Conservation (phyloP, 768 basidiomycete genomes). For the Pulveroboletus sp. region DNA sequence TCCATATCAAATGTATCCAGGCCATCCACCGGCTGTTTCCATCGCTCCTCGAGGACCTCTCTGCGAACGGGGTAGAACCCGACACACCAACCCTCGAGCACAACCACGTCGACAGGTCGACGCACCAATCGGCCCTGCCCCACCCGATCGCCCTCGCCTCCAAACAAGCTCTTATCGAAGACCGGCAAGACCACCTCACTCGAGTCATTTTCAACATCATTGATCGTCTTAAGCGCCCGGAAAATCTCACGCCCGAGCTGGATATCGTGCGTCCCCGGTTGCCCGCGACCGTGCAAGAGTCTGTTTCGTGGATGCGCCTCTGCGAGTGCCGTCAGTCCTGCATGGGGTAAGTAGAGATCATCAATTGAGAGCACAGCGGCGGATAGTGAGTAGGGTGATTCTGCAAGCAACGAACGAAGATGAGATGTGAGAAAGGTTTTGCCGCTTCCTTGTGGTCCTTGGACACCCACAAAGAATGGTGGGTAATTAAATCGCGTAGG, state of each 20-base stretch:
- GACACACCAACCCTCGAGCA: constrained; percentile 96
- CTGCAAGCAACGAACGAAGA: constrained; percentile 43
- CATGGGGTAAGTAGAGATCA: constrained; percentile 82
- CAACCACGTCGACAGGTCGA: constrained; percentile 70
- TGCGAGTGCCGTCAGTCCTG: constrained; percentile 55
- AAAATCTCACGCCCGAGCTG: constrained; percentile 58
- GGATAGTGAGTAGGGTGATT: constrained; percentile 48
- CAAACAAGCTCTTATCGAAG: constrained; percentile 84
- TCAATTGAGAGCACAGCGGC: constrained; percentile 74
- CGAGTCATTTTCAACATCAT: constrained; percentile 14
- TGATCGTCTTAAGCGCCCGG: constrained; percentile 43
- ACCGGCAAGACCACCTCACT: constrained; percentile 56
- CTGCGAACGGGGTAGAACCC: constrained; percentile 71
- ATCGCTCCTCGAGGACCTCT: constrained; percentile 51
- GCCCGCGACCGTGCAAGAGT: constrained; percentile 81
- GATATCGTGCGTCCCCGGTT: constrained; percentile 90
- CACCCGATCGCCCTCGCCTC: constrained; percentile 83
- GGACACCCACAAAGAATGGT: constrained; percentile 83
- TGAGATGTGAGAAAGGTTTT: constrained; percentile 78
- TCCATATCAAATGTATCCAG: constrained; percentile 33
- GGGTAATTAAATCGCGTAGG: constrained; percentile 7
- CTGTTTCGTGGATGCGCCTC: constrained; percentile 47
- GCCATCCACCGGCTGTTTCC: constrained; percentile 34
- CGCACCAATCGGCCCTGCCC: constrained; percentile 41
- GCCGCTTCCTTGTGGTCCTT: constrained; percentile 93